Evolutionary conservation across 148 eudicot genomes (phyloP).

Genomic region (Rhododendron mucronatum): DNA sequence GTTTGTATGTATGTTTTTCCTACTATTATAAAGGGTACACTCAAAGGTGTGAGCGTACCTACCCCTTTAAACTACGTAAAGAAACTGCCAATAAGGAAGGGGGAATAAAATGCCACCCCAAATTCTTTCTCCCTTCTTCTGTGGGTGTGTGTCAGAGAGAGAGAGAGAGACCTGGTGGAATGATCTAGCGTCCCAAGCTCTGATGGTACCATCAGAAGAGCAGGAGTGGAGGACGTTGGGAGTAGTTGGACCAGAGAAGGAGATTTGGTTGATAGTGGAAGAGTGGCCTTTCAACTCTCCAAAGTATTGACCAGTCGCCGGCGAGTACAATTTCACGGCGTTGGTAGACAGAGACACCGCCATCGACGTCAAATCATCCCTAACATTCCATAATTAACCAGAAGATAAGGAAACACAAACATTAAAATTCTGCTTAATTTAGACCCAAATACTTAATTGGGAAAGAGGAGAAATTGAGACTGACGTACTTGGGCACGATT

Average conservation of each 20-base stretch:
- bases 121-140: too few relatives aligned
- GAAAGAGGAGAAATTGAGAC: slow-evolving; percentile 4
- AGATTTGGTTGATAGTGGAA: slow-evolving; percentile 58
- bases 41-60: background rate
- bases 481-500: slow-evolving; percentile 57
- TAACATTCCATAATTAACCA: slow-evolving; percentile 15
- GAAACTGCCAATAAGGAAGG: too few relatives aligned
- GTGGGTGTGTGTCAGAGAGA: background rate
- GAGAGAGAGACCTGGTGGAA: slow-evolving; percentile 51
- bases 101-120: too few relatives aligned
- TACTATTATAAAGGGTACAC: background rate
- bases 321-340: slow-evolving; percentile 72
- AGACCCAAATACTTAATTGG: background rate
- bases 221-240: slow-evolving; percentile 60
- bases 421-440: background rate
- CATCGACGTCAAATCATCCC: slow-evolving; percentile 89
- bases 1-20: background rate
- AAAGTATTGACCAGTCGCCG: slow-evolving; percentile 63
- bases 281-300: slow-evolving; percentile 76
- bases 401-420: background rate
- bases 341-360: slow-evolving; percentile 86
- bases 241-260: slow-evolving; percentile 41
- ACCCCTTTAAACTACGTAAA: too few relatives aligned
- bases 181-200: slow-evolving; percentile 87
- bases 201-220: slow-evolving; percentile 71